These are phyloP conservation scores for Colletotrichum echinochloae DNA, from an alignment of 2,329 filamentous ascomycete species.

Conservation along the genomic window DNA sequence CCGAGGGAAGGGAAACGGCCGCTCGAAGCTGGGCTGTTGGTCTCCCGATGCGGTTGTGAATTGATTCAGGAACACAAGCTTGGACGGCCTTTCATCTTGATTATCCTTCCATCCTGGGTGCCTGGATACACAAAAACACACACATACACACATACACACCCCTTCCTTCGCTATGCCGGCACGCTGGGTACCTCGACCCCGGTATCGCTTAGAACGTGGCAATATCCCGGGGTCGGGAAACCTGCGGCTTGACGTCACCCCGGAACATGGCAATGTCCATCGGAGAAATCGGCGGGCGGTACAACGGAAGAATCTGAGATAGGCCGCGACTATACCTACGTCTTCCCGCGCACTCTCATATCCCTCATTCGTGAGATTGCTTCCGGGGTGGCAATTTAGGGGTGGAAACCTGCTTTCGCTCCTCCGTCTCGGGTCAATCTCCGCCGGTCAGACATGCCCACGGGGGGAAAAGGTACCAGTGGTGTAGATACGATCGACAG, in stretches of 20 bases:
- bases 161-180: background rate
- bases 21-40: background rate
- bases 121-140: background rate
- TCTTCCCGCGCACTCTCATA: background rate
- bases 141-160: too few species aligned
- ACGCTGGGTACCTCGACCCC: background rate
- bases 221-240: too few species aligned
- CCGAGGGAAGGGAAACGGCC: background rate
- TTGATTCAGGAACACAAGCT: constrained; percentile 19
- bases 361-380: background rate
- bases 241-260: background rate
- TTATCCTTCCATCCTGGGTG: constrained; percentile 1
- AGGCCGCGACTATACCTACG: background rate
- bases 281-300: background rate
- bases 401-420: background rate
- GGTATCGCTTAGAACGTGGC: background rate
- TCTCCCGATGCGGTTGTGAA: background rate
- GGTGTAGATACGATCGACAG: too few species aligned
- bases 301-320: background rate
- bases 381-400: background rate
- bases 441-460: background rate
- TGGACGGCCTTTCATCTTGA: constrained; percentile 3
- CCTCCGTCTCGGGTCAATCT: too few species aligned
- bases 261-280: background rate
- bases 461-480: background rate